Evolutionary conservation across 148 eudicot species (phyloP), one percentile per base, ranked within the genome.

Genomic region (Suaeda aralocaspica): DNA sequence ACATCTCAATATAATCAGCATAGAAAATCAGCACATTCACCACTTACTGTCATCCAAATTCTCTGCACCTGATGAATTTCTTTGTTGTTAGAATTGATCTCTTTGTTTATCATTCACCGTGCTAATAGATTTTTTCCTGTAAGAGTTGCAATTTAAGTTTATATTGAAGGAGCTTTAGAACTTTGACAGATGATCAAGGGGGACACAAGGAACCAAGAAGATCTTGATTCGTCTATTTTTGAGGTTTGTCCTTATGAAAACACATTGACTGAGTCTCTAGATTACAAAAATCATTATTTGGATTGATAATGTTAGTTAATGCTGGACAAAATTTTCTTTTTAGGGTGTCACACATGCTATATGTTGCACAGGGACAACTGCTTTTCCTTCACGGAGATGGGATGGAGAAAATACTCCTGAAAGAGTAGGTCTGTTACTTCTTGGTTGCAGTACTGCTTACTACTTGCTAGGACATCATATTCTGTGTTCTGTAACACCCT

Each of bases 281-380:
- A 42, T 59, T 48, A 24, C 31, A 22, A 71, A 55, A 24, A 36
- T 58, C 51, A 66, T 76, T 39, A 33, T 24, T 65, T 59, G 30
- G 66, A 30, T n/a, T 9, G 19, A 62, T 52, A 51, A 29, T 62
- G 18, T 24, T n/a, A 22, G 21, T 62, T 3, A 48, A 63, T 62
- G 30, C 55, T 68, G 59, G 68, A 76, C 56, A 24, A 64, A 4
- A 49, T 19, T 67, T 69, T 67, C 14, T 14, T 77, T 69, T 62
- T 72, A 91, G 98, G 97, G 97, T 68, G 86, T 94, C 60, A 94
- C 98, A 26, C 97, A 94, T 80, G 98, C 89, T 30, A 94, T 91
- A 69, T 91, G 97, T 82, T 87, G 91, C 85, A 87, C 98, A 18
- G 98, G 98, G 77, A 94, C 98, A 24, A 94, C 98, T 22, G 97